These are phyloP conservation scores for Sarcodon sp. DNA, from an alignment of 768 basidiomycete genomes.

Conservation along the genomic window DNA sequence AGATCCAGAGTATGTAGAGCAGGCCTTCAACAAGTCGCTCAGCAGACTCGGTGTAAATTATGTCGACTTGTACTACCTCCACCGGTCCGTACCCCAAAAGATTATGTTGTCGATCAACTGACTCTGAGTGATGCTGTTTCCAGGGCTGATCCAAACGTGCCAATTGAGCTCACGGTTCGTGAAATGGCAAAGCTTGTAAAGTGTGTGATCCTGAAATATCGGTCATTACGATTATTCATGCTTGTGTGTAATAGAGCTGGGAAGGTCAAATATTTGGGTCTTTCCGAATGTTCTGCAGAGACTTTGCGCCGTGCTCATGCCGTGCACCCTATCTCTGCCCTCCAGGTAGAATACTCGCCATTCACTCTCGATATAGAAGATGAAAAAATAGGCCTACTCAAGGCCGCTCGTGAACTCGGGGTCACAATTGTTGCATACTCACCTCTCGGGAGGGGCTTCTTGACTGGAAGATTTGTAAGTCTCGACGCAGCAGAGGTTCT, in stretches of 20 bases:
- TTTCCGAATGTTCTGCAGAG: slow-evolving; percentile 19
- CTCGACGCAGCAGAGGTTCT: neutral
- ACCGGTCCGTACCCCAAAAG: slow-evolving; percentile 9
- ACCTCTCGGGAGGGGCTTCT: slow-evolving; percentile 35
- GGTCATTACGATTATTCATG: slow-evolving; percentile 14
- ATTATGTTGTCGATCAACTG: neutral
- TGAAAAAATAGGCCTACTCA: slow-evolving; percentile 17
- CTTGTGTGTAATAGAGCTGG: slow-evolving; percentile 14
- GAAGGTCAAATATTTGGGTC: slow-evolving; percentile 22
- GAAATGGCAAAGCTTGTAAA: slow-evolving; percentile 17
- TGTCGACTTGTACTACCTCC: slow-evolving; percentile 20
- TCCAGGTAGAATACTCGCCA: slow-evolving; percentile 24
- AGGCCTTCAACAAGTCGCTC: slow-evolving; percentile 14
- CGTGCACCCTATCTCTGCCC: slow-evolving; percentile 22
- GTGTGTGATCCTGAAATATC: slow-evolving; percentile 18
- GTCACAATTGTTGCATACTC: slow-evolving; percentile 28
- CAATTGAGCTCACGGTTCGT: slow-evolving; percentile 10
- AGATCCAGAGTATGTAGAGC: slow-evolving; percentile 13
- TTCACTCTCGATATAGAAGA: slow-evolving; percentile 23
- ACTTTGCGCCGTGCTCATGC: slow-evolving; percentile 23
- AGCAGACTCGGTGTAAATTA: slow-evolving; percentile 15
- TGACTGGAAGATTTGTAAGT: slow-evolving; percentile 31
- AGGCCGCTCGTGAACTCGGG: slow-evolving; percentile 25
- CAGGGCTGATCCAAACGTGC: slow-evolving; percentile 7
- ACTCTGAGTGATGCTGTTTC: neutral